Percentiles rank a stretch among this genome's conserved stretches.
phyloP scores from a whole-genome alignment of 345 rosid species.

The Erysimum cheiranthoides region DNA sequence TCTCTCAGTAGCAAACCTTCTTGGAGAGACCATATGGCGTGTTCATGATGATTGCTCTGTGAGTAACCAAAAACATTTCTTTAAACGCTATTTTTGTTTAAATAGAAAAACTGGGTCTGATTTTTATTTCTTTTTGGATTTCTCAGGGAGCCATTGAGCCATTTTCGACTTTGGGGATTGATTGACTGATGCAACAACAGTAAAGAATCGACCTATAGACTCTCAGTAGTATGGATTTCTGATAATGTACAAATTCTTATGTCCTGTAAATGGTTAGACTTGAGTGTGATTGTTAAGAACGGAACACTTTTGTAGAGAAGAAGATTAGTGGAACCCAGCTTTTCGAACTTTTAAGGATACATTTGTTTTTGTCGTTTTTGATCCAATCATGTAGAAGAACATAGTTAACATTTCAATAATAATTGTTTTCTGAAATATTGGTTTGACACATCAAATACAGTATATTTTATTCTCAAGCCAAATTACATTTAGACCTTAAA shows the following conservation, averaged over 20 bases:
- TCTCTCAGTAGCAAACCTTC: constrained; percentile 93
- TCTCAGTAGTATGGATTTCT: constrained; percentile 23
- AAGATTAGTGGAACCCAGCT: constrained; percentile 11
- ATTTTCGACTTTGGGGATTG: constrained; percentile 85
- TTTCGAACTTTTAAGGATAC: background rate
- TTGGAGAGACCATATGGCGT: constrained; percentile 97
- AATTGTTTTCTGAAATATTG: background rate
- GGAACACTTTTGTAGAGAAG: constrained; percentile 35
- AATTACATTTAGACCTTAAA: background rate
- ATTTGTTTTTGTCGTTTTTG: background rate
- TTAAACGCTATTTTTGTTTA: constrained; percentile 1
- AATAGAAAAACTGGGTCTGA: constrained; percentile 23
- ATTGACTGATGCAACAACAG: constrained; percentile 48
- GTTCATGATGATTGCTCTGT: constrained; percentile 97
- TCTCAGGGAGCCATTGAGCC: constrained; percentile 83
- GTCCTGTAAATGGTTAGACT: constrained; percentile 36
- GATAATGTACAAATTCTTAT: constrained; percentile 22
- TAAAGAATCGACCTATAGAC: constrained; percentile 2
- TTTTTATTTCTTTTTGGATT: constrained; percentile 24
- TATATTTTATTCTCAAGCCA: background rate
- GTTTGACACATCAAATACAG: background rate
- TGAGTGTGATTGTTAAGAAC: constrained; percentile 18
- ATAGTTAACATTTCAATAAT: background rate
- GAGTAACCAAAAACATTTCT: constrained; percentile 52
- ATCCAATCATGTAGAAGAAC: background rate